Evolutionary conservation across 805 yeast species (phyloP).

Genomic region (Candida chauliodis): DNA sequence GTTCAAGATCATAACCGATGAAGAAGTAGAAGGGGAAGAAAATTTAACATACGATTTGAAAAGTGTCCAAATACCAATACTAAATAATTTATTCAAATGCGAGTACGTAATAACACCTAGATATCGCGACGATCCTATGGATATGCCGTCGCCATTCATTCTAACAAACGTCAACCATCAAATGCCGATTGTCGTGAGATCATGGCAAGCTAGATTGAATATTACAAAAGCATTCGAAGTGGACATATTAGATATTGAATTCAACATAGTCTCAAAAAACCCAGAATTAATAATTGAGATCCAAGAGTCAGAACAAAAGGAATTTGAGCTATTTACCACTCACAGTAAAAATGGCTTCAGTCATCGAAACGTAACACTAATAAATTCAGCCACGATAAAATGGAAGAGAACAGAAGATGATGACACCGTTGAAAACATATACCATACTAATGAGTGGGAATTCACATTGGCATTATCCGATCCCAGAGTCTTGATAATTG

Average conservation of each 20-base stretch:
- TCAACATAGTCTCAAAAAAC: slow-evolving; percentile 22
- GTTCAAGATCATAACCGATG: slow-evolving; percentile 22
- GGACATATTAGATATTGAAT: slow-evolving; percentile 14
- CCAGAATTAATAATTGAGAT: slow-evolving; percentile 23
- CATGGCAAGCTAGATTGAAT: slow-evolving; percentile 24
- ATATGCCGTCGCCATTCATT: slow-evolving; percentile 37
- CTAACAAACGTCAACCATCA: slow-evolving; percentile 16
- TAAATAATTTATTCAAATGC: slow-evolving; percentile 21
- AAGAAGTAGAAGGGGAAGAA: slow-evolving; percentile 15
- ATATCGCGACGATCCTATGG: slow-evolving; percentile 20
- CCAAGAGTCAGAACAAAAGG: slow-evolving; percentile 5
- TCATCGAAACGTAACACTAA: slow-evolving; percentile 35
- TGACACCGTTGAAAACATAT: slow-evolving; percentile 20
- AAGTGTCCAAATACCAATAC: slow-evolving; percentile 19
- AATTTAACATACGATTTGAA: slow-evolving; percentile 20
- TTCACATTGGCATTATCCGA: slow-evolving; percentile 61
- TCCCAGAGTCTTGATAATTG: slow-evolving; percentile 59
- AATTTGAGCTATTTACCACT: slow-evolving; percentile 27
- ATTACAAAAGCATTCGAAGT: slow-evolving; percentile 10
- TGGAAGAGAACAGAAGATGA: slow-evolving; percentile 28
- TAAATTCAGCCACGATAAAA: slow-evolving; percentile 19
- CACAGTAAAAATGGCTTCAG: slow-evolving; percentile 33
- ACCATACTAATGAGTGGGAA: slow-evolving; percentile 42
- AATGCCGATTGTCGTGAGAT: slow-evolving; percentile 30
- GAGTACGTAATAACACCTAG: slow-evolving; percentile 24